Evolutionary conservation across 768 basidiomycete genomes (phyloP).

Genomic region (Cystofilobasidium capitatum): DNA sequence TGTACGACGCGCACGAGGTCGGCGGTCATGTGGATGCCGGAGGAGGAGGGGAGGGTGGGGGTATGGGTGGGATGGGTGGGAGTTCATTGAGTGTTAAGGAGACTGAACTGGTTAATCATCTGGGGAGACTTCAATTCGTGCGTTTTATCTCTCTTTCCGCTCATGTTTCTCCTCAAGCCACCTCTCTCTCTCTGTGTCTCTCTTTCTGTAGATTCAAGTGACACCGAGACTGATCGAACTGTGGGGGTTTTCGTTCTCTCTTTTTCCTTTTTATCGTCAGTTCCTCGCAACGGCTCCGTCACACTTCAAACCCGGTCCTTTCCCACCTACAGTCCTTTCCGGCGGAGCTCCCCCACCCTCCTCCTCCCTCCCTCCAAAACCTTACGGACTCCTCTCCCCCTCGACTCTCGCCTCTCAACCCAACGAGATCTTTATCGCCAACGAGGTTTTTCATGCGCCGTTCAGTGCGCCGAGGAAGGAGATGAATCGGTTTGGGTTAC

Average conservation of each 20-base stretch:
- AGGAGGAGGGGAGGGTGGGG: too few species aligned
- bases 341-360: conserved; percentile 12
- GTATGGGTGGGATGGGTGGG: too few species aligned
- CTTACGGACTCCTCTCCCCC: conserved; percentile 6
- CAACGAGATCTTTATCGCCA: conserved; percentile 15
- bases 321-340: background rate
- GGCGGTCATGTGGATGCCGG: too few species aligned
- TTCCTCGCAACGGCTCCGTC: conserved; percentile 30
- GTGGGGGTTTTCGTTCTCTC: background rate
- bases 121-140: conserved; percentile 25
- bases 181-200: background rate
- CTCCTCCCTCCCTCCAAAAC: conserved; percentile 3
- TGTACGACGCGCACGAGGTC: too few species aligned
- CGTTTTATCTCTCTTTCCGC: background rate
- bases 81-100: conserved; percentile 17
- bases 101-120: conserved; percentile 21
- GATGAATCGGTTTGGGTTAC: conserved; percentile 76
- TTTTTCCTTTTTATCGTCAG: conserved; percentile 7
- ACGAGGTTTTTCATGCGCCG: conserved; percentile 37
- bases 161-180: background rate
- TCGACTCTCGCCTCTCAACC: background rate
- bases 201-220: background rate
- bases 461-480: conserved; percentile 51
- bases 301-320: conserved; percentile 22
- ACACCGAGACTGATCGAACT: too few species aligned